Evolutionary conservation across 495 filamentous ascomycete genomes (phyloP).

Genomic region (Trichoderma orchidacearum): DNA sequence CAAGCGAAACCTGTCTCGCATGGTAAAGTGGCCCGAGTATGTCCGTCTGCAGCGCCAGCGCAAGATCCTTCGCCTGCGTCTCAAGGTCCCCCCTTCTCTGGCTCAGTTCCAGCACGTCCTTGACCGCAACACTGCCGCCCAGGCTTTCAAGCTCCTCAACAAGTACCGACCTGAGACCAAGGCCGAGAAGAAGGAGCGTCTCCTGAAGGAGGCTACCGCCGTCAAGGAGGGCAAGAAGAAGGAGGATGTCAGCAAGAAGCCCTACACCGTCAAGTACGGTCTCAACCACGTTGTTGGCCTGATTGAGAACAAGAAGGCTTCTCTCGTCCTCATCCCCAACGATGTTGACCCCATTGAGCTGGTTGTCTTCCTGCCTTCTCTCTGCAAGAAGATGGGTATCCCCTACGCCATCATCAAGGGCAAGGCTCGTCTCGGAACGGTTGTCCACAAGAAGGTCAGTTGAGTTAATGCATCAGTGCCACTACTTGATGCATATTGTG

Average conservation of each 20-base stretch:
- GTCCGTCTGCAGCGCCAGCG: slow-evolving; percentile 98
- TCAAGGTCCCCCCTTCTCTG: slow-evolving; percentile 97
- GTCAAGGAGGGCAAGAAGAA: slow-evolving; percentile 98
- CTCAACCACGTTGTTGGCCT: slow-evolving; percentile 99
- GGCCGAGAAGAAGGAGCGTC: slow-evolving; percentile 98
- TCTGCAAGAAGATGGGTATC: slow-evolving; percentile 99
- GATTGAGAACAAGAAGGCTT: slow-evolving; percentile 99
- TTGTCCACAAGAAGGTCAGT: slow-evolving; percentile 96
- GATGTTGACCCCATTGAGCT: slow-evolving; percentile 99
- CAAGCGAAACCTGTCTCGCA: slow-evolving; percentile 90
- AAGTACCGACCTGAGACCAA: slow-evolving; percentile 99
- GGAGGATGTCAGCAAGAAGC: slow-evolving; percentile 99
- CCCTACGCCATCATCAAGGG: slow-evolving; percentile 99
- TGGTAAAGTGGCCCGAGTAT: slow-evolving; percentile 99
- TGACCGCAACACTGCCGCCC: slow-evolving; percentile 96
- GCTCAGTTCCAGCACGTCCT: slow-evolving; percentile 95
- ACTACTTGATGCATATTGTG: too few relatives aligned
- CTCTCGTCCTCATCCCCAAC: slow-evolving; percentile 94
- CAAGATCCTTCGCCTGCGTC: slow-evolving; percentile 96
- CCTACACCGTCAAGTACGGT: slow-evolving; percentile 97
- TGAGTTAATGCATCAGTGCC: neutral
- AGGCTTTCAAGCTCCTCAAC: slow-evolving; percentile 95
- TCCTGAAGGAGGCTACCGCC: slow-evolving; percentile 93
- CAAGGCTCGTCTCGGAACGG: slow-evolving; percentile 96
- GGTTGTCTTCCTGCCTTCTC: slow-evolving; percentile 95